Base-by-base conservation (phyloP, 2,329 filamentous ascomycete species). In the Penicillium sp. region DNA sequence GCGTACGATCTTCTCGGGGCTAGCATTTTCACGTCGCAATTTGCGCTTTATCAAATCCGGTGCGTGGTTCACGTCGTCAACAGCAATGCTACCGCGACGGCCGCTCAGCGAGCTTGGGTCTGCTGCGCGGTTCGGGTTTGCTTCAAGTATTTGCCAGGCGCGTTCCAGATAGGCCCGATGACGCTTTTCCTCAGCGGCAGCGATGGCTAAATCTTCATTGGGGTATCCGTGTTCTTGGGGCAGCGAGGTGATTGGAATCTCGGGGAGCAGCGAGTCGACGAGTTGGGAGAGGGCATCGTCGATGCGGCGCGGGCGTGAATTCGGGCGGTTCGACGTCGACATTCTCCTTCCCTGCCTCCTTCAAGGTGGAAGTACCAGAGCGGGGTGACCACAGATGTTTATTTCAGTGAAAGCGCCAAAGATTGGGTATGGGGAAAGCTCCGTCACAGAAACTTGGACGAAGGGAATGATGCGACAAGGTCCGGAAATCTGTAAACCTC, bases 41-140 rank as follows among this genome's bases (percentile, higher is more conserved):
- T 87, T 88, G 64, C 88, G 83, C 73, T 91, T 93, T 68, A 98
- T 96, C 60, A 95, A 73, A 66, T 96, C 90, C 28, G 88, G 88
- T 46, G 90, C 90, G 76, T 96, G 90, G 66, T 95, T 91, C 55
- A 95, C 85, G 58, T 76, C 76, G 33, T 71, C 69, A 12, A 60
- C 60, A n/a, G 63, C 58, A 28, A 64, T 33, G 39, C 64, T 67
- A 32, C 66, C 63, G 26, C 65, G 54, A 18, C 64, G 64, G 13
- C 54, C 57, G 24, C 56, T 52, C 13, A 61, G 59, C 7, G 64
- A 64, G 26, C 52, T 57, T 9, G 60, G 53, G 36, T 64, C 64
- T 26, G 54, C 59, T 9, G 55, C 32, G 24, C 37, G 50, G 29
- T 54, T 52, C 25, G 58, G 43, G 39, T 69, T 56, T 4, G 63